Evolutionary conservation across 495 filamentous ascomycete genomes (phyloP).

Genomic region (Stereocaulon alpinum): DNA sequence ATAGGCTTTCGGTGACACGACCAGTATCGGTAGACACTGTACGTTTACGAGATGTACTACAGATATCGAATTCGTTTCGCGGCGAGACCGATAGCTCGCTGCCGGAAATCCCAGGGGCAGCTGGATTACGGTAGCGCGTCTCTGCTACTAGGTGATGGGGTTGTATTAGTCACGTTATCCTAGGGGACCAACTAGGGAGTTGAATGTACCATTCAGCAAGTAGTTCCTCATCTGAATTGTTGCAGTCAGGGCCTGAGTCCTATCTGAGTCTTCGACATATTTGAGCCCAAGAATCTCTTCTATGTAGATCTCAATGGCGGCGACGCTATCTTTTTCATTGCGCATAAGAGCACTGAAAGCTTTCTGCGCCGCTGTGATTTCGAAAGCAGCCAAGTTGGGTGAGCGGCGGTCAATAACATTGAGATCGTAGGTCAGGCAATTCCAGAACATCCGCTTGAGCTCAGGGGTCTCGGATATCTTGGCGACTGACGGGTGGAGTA

Average conservation of each 20-base stretch:
- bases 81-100: neutral
- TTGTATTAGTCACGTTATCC: no score
- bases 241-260: conserved; percentile 13
- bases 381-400: conserved; percentile 27
- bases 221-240: conserved; percentile 18
- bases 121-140: neutral
- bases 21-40: neutral
- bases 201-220: conserved; percentile 20
- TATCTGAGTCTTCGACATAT: conserved; percentile 11
- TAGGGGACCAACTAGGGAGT: neutral
- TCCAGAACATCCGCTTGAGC: conserved; percentile 5
- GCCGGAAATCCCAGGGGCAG: neutral
- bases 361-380: conserved; percentile 35
- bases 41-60: neutral
- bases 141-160: neutral
- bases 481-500: conserved; percentile 13
- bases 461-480: conserved; percentile 3
- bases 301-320: conserved; percentile 33
- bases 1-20: neutral
- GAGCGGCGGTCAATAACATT: conserved; percentile 29
- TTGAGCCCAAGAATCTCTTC: conserved; percentile 32
- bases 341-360: conserved; percentile 30
- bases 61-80: no score
- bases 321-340: conserved; percentile 24
- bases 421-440: conserved; percentile 14